Percentiles rank a stretch among this genome's conserved stretches.
phyloP scores from a whole-genome alignment of 2,329 filamentous ascomycete species.

The Periconia sp. region DNA sequence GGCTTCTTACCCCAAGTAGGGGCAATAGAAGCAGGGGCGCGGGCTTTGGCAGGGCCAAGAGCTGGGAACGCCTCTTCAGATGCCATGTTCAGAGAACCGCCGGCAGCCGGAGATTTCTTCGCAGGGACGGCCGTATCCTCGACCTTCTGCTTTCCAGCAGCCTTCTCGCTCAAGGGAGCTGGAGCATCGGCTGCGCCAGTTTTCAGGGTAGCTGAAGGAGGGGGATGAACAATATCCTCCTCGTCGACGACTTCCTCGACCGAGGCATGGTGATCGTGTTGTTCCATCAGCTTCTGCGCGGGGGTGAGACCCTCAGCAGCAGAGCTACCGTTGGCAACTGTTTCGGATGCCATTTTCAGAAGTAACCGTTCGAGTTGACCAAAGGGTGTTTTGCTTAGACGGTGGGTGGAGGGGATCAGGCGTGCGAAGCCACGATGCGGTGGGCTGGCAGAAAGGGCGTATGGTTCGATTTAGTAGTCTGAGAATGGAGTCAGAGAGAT shows the following conservation, averaged over 20 bases:
- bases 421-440: constrained; percentile 31
- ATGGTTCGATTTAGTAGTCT: neutral
- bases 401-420: constrained; percentile 31
- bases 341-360: constrained; percentile 48
- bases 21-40: constrained; percentile 64
- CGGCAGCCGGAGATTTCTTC: constrained; percentile 37
- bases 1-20: constrained; percentile 80
- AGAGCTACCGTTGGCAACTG: constrained; percentile 38
- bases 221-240: constrained; percentile 68
- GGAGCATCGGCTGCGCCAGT: constrained; percentile 22
- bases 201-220: constrained; percentile 54
- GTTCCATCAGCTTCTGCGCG: constrained; percentile 67
- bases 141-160: constrained; percentile 72
- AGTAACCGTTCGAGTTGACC: constrained; percentile 46
- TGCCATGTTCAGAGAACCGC: constrained; percentile 78
- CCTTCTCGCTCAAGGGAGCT: constrained; percentile 64
- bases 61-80: constrained; percentile 95
- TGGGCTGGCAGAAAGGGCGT: neutral
- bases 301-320: constrained; percentile 45
- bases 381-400: constrained; percentile 44
- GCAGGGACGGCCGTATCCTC: constrained; percentile 51
- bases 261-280: constrained; percentile 70
- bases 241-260: constrained; percentile 85
- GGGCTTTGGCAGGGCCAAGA: constrained; percentile 75
- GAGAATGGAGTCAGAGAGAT: neutral